Evolutionary conservation across 1,139 yeast genomes (phyloP).

Genomic region (Candida pseudoviswanathii): DNA sequence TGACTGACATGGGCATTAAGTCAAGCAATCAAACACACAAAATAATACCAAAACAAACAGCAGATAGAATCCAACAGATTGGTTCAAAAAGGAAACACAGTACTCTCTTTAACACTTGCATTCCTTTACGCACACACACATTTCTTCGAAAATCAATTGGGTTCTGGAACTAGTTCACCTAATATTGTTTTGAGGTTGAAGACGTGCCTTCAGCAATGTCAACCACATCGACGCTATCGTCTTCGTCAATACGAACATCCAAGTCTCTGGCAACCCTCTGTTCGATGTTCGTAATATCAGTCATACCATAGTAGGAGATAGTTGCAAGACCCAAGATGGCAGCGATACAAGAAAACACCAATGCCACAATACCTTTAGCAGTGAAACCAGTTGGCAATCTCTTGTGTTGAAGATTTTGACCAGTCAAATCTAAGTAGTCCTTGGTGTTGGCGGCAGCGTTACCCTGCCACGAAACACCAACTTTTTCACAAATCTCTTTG

Average conservation of each 20-base stretch:
- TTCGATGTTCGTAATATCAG: constrained; percentile 65
- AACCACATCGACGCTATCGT: constrained; percentile 9
- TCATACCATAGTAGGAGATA: constrained; percentile 63
- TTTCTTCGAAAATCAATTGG: neutral
- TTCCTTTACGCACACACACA: neutral
- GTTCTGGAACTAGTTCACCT: neutral
- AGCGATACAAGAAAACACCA: constrained; percentile 53
- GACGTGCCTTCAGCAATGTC: constrained; percentile 10
- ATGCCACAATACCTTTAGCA: constrained; percentile 83
- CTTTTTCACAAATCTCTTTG: constrained; percentile 47
- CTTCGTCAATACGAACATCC: constrained; percentile 52
- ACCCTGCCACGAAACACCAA: constrained; percentile 55
- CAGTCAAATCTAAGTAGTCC: constrained; percentile 65
- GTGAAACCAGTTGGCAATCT: constrained; percentile 86
- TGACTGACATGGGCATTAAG: too few relatives aligned
- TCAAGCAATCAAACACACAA: too few relatives aligned
- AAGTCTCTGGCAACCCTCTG: constrained; percentile 58
- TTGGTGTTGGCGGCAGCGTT: constrained; percentile 83
- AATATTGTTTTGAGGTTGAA: neutral
- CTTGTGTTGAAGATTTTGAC: constrained; percentile 67
- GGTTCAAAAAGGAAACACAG: too few relatives aligned
- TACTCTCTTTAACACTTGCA: too few relatives aligned
- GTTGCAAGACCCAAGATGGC: constrained; percentile 60
- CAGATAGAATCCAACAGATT: too few relatives aligned
- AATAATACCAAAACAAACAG: too few relatives aligned